Evolutionary conservation across 2,329 filamentous ascomycete genomes (phyloP).

Genomic region (Colletotrichum chrysophilum): DNA sequence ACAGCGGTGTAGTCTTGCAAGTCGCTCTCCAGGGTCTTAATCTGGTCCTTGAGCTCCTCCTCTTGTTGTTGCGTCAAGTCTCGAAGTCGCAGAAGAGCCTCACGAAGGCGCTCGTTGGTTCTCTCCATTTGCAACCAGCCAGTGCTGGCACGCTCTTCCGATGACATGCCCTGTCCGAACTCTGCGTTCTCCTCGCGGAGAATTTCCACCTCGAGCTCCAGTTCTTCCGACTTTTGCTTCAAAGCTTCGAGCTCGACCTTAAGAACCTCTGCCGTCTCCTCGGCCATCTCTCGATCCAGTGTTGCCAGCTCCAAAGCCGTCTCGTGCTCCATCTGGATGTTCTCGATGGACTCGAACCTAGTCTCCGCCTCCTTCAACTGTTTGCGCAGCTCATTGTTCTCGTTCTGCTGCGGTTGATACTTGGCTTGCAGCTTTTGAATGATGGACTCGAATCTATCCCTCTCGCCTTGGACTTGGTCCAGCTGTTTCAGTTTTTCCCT

Average conservation of each 20-base stretch:
- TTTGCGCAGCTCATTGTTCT: conserved; percentile 77
- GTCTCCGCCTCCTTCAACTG: conserved; percentile 78
- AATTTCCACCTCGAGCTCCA: conserved; percentile 87
- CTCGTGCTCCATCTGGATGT: conserved; percentile 83
- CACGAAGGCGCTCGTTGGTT: conserved; percentile 84
- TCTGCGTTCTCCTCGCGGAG: conserved; percentile 87
- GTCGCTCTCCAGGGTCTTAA: conserved; percentile 76
- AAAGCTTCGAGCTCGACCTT: conserved; percentile 82
- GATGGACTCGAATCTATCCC: conserved; percentile 80
- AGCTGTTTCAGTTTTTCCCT: conserved; percentile 82
- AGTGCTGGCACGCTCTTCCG: conserved; percentile 84
- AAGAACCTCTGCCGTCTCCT: conserved; percentile 84
- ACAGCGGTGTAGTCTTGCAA: conserved; percentile 69
- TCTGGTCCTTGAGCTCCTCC: conserved; percentile 76
- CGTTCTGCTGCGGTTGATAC: conserved; percentile 83
- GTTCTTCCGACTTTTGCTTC: conserved; percentile 79
- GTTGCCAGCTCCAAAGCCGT: conserved; percentile 84
- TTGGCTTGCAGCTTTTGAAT: conserved; percentile 92
- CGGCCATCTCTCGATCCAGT: conserved; percentile 93
- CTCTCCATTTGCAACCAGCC: conserved; percentile 93
- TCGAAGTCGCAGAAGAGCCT: conserved; percentile 82
- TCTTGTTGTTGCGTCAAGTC: conserved; percentile 90
- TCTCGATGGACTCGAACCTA: conserved; percentile 72
- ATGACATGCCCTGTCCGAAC: conserved; percentile 81
- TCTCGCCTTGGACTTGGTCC: conserved; percentile 77